Evolutionary conservation across 371 early-diverging fungal genomes (phyloP).

Genomic region (Phascolomyces articulosus): DNA sequence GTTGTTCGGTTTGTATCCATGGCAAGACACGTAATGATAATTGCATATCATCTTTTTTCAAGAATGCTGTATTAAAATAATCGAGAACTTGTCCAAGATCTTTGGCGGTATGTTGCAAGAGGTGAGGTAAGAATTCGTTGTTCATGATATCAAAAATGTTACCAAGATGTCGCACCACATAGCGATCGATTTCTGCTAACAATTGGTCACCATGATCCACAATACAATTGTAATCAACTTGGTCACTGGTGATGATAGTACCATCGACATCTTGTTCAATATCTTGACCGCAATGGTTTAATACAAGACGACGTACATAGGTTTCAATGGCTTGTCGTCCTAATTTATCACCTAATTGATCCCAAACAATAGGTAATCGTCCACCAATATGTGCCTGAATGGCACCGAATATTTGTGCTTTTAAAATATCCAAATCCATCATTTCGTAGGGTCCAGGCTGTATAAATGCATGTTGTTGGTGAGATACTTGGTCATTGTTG

Average conservation of each 20-base stretch:
- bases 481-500: not conserved
- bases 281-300: slow-evolving; percentile 20
- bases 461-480: slow-evolving; percentile 8
- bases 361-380: slow-evolving; percentile 43
- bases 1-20: slow-evolving; percentile 23
- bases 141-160: slow-evolving; percentile 35
- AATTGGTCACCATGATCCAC: slow-evolving; percentile 25
- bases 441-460: slow-evolving; percentile 2
- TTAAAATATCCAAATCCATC: slow-evolving; percentile 45
- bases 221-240: slow-evolving; percentile 28
- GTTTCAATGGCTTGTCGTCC: slow-evolving; percentile 32
- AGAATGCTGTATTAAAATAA: slow-evolving; percentile 42
- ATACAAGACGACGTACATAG: slow-evolving; percentile 20
- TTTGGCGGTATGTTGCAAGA: slow-evolving; percentile 37
- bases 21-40: slow-evolving; percentile 34
- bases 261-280: not conserved
- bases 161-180: slow-evolving; percentile 25
- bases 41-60: slow-evolving; percentile 24
- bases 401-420: slow-evolving; percentile 47
- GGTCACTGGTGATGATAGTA: not conserved
- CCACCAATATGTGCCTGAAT: slow-evolving; percentile 48
- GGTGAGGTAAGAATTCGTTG: slow-evolving; percentile 27
- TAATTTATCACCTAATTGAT: slow-evolving; percentile 33
- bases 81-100: slow-evolving; percentile 36
- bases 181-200: slow-evolving; percentile 32